Conservation (phyloP, 2,329 filamentous ascomycete species). For the Nothophoma quercina region DNA sequence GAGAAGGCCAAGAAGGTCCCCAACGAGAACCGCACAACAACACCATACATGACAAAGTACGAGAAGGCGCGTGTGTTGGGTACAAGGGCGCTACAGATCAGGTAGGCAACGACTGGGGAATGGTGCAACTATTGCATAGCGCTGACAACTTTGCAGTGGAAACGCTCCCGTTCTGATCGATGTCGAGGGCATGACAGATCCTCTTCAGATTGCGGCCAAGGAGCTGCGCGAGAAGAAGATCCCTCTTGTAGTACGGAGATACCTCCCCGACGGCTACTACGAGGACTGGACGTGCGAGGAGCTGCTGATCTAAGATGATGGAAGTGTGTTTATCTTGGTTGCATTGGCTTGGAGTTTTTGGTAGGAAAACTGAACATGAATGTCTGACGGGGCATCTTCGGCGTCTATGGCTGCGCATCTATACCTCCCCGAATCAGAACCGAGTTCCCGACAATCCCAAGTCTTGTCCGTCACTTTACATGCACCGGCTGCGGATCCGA, state of each 20-base stretch:
- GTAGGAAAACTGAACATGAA: conserved; percentile 31
- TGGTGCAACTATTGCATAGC: background rate
- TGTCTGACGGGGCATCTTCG: conserved; percentile 38
- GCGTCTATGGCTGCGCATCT: conserved; percentile 38
- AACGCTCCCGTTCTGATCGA: conserved; percentile 97
- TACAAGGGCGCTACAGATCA: conserved; percentile 93
- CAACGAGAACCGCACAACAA: conserved; percentile 86
- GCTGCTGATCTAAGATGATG: conserved; percentile 62
- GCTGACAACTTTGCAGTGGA: conserved; percentile 68
- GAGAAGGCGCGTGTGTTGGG: conserved; percentile 93
- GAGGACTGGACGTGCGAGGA: conserved; percentile 99
- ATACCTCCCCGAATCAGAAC: conserved; percentile 45
- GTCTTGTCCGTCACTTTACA: conserved; percentile 27
- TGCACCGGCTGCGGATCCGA: conserved; percentile 45
- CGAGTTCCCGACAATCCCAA: conserved; percentile 39
- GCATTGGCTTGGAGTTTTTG: conserved; percentile 48
- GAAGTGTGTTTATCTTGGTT: conserved; percentile 28
- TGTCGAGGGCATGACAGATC: conserved; percentile 96
- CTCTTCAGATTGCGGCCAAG: conserved; percentile 95
- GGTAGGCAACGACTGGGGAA: conserved; percentile 61
- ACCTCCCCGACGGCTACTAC: conserved; percentile 97
- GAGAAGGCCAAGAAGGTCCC: conserved; percentile 85
- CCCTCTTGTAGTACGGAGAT: conserved; percentile 90
- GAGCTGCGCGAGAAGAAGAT: conserved; percentile 99
- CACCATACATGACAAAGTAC: conserved; percentile 99